Percentiles rank a stretch among this genome's conserved stretches.
Evolutionary conservation across 202 grass and related monocot genomes (phyloP).

Genomic region (Miscanthus sacchariflorus): DNA sequence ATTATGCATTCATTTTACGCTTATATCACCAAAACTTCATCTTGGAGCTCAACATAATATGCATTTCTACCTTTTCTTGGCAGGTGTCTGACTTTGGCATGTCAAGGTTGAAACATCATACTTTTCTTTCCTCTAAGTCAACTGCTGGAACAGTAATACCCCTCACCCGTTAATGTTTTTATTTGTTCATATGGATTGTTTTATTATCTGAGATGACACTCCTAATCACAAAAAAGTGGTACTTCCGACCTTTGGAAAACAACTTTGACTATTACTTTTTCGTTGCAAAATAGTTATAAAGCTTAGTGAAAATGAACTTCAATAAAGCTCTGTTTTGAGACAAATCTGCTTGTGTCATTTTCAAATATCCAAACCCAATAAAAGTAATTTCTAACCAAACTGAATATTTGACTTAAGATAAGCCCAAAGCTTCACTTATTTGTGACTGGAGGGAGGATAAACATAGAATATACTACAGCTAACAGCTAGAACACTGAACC

Average conservation of each 20-base stretch:
- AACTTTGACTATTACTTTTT: background rate
- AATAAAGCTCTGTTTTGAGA: background rate
- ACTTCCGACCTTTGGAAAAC: background rate
- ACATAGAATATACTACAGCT: constrained; percentile 25
- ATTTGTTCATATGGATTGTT: constrained; percentile 24
- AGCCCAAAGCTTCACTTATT: background rate
- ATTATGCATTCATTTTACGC: constrained; percentile 8
- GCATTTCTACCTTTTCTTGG: constrained; percentile 42
- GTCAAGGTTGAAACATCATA: constrained; percentile 99
- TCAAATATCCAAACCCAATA: background rate
- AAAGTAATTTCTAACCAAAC: background rate
- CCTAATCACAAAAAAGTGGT: background rate
- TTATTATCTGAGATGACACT: constrained; percentile 30
- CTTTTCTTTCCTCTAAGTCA: constrained; percentile 96
- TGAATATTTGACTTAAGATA: background rate
- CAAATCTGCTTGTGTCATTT: background rate
- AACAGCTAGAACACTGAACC: background rate
- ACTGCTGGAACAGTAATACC: constrained; percentile 91
- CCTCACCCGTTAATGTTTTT: constrained; percentile 37
- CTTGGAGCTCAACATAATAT: constrained; percentile 24
- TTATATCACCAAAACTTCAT: constrained; percentile 20
- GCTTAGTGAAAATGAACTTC: background rate
- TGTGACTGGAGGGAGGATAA: background rate
- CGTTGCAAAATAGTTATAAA: background rate
- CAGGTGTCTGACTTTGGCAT: constrained; percentile 99